Evolutionary conservation across 805 yeast species (phyloP).

Genomic region (Tetrapisispora iriomotensis): DNA sequence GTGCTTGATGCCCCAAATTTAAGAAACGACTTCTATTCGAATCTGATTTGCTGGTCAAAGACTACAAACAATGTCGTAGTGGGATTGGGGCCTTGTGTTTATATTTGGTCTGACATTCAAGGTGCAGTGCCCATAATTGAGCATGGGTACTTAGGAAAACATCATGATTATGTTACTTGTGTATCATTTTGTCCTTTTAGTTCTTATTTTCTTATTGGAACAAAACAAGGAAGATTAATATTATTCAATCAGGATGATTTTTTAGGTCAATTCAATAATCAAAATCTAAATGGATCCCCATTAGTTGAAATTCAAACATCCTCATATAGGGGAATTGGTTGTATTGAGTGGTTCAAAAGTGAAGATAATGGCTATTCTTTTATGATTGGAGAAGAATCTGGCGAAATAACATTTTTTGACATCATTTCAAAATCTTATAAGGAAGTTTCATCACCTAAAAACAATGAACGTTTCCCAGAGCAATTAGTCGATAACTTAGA

Average conservation of each 20-base stretch:
- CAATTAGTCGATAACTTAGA: not conserved
- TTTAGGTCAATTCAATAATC: constrained; percentile 5
- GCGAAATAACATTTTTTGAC: constrained; percentile 42
- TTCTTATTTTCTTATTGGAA: constrained; percentile 44
- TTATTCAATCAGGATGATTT: constrained; percentile 34
- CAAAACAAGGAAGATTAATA: constrained; percentile 45
- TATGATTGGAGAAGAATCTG: constrained; percentile 57
- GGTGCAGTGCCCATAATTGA: constrained; percentile 38
- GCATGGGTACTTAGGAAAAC: constrained; percentile 25
- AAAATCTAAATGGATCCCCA: constrained; percentile 8
- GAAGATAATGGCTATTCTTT: constrained; percentile 24
- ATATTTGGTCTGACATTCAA: constrained; percentile 49
- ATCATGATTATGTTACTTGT: constrained; percentile 40
- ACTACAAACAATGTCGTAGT: constrained; percentile 45
- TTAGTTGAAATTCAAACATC: constrained; percentile 16
- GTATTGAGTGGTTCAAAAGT: constrained; percentile 45
- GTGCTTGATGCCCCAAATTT: constrained; percentile 62
- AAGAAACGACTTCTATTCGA: constrained; percentile 69
- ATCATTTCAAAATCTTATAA: constrained; percentile 8
- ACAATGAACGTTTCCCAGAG: not conserved
- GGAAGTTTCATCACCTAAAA: not conserved
- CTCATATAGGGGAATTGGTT: constrained; percentile 39
- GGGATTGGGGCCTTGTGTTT: constrained; percentile 51
- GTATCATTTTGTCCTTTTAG: constrained; percentile 44
- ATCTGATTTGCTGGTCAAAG: constrained; percentile 63